Base-by-base conservation (phyloP, 352 stramenopile genomes). In the Bremia lactucae region DNA sequence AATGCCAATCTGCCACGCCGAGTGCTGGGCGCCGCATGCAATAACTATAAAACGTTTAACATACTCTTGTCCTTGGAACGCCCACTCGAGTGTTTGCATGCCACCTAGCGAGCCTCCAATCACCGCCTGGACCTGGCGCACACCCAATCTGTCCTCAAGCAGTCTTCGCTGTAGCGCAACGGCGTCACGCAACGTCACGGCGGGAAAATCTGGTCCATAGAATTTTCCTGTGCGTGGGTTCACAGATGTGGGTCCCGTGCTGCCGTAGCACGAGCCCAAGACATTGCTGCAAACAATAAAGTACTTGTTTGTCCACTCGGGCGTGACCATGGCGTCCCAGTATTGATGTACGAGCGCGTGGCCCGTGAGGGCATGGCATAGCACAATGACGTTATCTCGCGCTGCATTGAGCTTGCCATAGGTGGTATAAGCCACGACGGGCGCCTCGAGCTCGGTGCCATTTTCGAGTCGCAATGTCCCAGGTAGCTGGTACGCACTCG, bases 31-130 rank as follows among this genome's bases (percentile, higher is more conserved):
- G 40, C 87, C 87, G 60, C 92, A 97, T 11, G 90, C 91, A 62
- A 98, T 97, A 6, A 90, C 69, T 36, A 97, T 65, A 26, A 96
- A 78, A n/a, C 75, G 90, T 40, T 81, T 55, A 13, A 98, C 84
- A 40, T 86, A 95, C 4, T 75, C 66, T 4, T 58, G 44, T 2
- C 74, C 89, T 31, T 96, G 60, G 33, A 96, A 94, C 8, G 74
- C 87, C 86, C 94, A 98, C 62, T 98, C 95, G 38, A 98, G 84
- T n/a, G 87, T 77, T 63, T 97, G 92, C 95, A 98, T 98, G 19
- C 94, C 95, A 20, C 95, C 95, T 54, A 98, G 83, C n/a, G 83
- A 97, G 13, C 94, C 95, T 22, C 95, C 95, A 48, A 98, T 85
- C 2, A 98, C 95, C 11, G 69, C 59, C n/a, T 62, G 56, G 28